Conservation (phyloP, 2,329 filamentous ascomycete species). For the Ophiostoma triangulosporum region DNA sequence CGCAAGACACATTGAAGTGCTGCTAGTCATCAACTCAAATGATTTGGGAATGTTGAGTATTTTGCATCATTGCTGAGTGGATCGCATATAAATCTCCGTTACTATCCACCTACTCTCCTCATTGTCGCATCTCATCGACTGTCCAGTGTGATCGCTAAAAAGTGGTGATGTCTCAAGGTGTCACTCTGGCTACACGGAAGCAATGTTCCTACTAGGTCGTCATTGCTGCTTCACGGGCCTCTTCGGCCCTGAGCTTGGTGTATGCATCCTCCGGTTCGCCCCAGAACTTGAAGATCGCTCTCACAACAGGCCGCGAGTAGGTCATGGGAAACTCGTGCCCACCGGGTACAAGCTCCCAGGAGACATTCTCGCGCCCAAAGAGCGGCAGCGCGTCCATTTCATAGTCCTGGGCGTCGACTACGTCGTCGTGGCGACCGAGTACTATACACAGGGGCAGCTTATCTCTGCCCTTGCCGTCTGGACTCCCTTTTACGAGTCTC, state of each 20-base stretch:
- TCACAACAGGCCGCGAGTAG: slow-evolving; percentile 30
- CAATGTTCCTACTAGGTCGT: too few species aligned
- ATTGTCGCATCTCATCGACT: too few species aligned
- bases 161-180: too few species aligned
- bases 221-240: slow-evolving; percentile 7
- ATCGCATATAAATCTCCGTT: too few species aligned
- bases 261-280: slow-evolving; percentile 11
- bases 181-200: too few species aligned
- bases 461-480: background rate
- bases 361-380: slow-evolving; percentile 32
- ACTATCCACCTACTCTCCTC: too few species aligned
- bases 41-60: too few species aligned
- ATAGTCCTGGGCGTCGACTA: slow-evolving; percentile 40
- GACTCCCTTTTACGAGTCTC: slow-evolving; percentile 15
- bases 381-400: slow-evolving; percentile 35
- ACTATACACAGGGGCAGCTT: slow-evolving; percentile 35
- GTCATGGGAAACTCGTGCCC: slow-evolving; percentile 52
- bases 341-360: slow-evolving; percentile 38
- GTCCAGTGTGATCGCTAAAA: too few species aligned
- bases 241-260: slow-evolving; percentile 2
- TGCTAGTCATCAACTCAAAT: too few species aligned
- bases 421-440: slow-evolving; percentile 35
- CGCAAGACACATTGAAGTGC: too few species aligned
- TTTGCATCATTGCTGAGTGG: too few species aligned
- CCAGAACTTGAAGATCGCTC: slow-evolving; percentile 36